Base-by-base conservation (phyloP, 164 flowering plant species). In the Cinnamomum micranthum region DNA sequence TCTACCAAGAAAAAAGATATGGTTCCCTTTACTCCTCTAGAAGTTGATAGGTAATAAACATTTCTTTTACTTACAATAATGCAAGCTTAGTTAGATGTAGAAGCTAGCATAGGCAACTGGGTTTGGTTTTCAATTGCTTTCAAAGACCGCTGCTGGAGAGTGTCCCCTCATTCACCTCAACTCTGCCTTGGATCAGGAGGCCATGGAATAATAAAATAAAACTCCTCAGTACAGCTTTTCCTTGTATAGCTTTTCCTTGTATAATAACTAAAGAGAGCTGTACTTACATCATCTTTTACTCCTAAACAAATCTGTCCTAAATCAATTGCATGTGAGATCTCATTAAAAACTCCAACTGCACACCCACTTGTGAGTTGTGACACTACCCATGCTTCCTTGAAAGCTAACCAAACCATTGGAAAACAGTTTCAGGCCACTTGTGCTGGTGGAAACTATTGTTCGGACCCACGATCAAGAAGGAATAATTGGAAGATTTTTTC, bases 71-170 rank as follows among this genome's bases (percentile, higher is more conserved):
- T 11, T 14, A 55, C n/a, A 55, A 20, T 17, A 55, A 55, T 20
- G n/a, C n/a, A 15, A 55, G 7, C n/a, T 55, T 55, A 17, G 60
- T 4, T 55, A 55, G 17, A 3, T 55, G 3, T 15, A 55, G 60
- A 11, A 25, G 35, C 35, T 31, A 31, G 67, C 60, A 14, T 55
- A 14, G 60, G 60, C n/a, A 55, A 55, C 17, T 55, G n/a, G 60
- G 28, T 23, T 64, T 64, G 67, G 67, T 64, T 24, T 64, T 24
- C 31, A 28, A 31, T 67, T 67, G 69, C 50, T 67, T 67, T 67
- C 69, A 67, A 17, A 50, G 69, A 17, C 35, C 2, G 41, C 4
- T 2, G 4, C 9, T 28, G 47, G 47, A 31, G 69, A 20, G n/a
- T 67, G 69, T 67, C 50, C 17, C 69, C 69, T 17, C 41, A 33